Evolutionary conservation across 768 basidiomycete genomes (phyloP).

Genomic region (Trametes maxima): DNA sequence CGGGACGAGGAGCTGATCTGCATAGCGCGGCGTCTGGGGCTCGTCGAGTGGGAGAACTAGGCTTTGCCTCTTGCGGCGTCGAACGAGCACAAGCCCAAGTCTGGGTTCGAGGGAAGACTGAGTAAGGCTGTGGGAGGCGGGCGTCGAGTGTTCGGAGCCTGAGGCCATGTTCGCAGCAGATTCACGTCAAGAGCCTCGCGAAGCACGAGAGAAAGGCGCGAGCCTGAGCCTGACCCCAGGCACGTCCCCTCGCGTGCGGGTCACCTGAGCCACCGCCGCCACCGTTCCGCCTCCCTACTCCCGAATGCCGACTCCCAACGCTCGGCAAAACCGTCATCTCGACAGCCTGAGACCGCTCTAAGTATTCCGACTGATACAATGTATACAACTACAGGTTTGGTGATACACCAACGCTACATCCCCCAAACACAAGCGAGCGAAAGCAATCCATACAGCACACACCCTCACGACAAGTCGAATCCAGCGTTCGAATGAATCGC

Average conservation of each 20-base stretch:
- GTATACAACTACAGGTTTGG: not conserved
- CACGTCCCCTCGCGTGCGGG: not conserved
- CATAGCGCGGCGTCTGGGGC: not conserved
- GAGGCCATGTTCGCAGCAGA: not conserved
- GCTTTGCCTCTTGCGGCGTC: too few relatives aligned
- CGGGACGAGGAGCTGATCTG: not conserved
- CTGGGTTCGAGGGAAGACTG: too few relatives aligned
- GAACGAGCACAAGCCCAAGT: too few relatives aligned
- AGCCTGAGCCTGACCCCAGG: not conserved
- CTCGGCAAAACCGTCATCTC: too few relatives aligned
- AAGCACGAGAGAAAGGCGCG: not conserved
- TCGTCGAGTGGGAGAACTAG: too few relatives aligned
- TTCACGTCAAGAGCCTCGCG: not conserved
- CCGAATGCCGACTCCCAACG: too few relatives aligned
- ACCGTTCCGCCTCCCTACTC: too few relatives aligned
- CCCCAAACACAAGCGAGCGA: not conserved
- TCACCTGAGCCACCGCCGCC: not conserved
- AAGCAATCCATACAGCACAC: not conserved
- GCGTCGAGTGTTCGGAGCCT: not conserved
- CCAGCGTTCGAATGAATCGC: constrained; percentile 89
- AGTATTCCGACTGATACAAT: not conserved
- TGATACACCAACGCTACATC: not conserved
- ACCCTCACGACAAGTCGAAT: constrained; percentile 80
- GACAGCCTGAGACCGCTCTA: not conserved
- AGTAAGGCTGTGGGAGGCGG: too few relatives aligned